Conservation (phyloP, 192 early-diverging fungal species). For the Coemansia sp. region DNA sequence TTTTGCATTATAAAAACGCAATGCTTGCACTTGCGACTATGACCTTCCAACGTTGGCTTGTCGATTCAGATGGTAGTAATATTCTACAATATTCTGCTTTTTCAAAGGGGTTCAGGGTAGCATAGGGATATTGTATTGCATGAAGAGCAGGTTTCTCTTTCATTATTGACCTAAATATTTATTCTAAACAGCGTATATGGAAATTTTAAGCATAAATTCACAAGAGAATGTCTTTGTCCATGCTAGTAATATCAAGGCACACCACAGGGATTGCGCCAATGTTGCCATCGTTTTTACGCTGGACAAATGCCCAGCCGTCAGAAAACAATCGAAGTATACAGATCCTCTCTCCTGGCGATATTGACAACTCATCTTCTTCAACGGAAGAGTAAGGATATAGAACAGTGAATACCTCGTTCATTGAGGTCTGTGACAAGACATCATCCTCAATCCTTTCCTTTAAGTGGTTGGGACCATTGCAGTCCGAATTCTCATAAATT, state of each 20-base stretch:
- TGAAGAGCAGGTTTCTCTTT: neutral
- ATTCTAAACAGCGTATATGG: no score
- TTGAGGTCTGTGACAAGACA: neutral
- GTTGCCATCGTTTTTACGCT: conserved; percentile 16
- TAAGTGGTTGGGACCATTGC: neutral
- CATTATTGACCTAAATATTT: no score
- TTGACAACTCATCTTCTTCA: conserved; percentile 30
- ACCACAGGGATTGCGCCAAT: conserved; percentile 36
- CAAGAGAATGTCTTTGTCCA: neutral
- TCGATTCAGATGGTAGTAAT: neutral
- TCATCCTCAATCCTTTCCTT: neutral
- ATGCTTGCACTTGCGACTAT: neutral
- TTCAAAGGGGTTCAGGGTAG: neutral
- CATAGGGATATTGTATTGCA: neutral
- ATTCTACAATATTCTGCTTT: neutral
- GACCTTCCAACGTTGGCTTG: neutral
- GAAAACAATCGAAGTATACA: conserved; percentile 32
- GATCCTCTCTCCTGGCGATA: conserved; percentile 32
- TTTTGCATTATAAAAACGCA: neutral
- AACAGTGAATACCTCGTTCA: conserved; percentile 19
- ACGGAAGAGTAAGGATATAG: conserved; percentile 33
- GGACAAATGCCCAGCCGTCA: conserved; percentile 40
- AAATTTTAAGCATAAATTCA: no score
- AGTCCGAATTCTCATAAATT: no score
- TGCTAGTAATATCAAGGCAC: conserved; percentile 19